phyloP scores from a whole-genome alignment of 2,329 filamentous ascomycete species.

The Aureobasidium lini region DNA sequence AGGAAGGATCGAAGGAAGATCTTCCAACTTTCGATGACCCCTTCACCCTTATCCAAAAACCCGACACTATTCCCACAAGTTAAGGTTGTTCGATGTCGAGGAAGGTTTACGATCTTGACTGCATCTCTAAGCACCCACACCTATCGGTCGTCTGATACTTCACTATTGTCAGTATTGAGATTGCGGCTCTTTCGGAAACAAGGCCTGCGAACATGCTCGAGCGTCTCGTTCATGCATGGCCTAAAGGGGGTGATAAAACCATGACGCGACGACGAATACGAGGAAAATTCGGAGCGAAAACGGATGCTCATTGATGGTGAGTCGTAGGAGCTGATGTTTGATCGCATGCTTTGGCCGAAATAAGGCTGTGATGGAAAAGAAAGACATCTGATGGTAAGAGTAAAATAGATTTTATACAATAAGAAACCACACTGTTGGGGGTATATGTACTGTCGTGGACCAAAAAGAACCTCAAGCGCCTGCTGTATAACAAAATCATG shows the following conservation, averaged over 20 bases:
- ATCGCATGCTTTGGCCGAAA: not conserved
- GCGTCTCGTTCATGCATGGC: not conserved
- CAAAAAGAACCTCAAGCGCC: not conserved
- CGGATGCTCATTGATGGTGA: not conserved
- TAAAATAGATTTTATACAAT: not conserved
- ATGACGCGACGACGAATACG: not conserved
- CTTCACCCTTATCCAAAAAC: not conserved
- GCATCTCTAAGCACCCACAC: not conserved
- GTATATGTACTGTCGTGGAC: conserved; percentile 2
- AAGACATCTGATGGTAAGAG: not conserved
- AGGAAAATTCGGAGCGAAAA: not conserved
- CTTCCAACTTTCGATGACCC: not conserved
- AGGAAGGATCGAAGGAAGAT: not conserved
- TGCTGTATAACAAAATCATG: conserved; percentile 1
- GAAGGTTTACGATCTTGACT: not conserved
- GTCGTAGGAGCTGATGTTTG: not conserved
- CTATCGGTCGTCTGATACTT: not conserved
- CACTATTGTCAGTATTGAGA: not conserved
- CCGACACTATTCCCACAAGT: not conserved
- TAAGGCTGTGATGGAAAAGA: no score
- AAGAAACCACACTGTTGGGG: not conserved
- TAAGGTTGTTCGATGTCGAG: not conserved
- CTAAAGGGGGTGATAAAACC: not conserved
- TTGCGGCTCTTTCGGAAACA: not conserved
- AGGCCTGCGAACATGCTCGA: not conserved